Evolutionary conservation across 75 land plant genomes (phyloP), one percentile per base, ranked within the genome.

Genomic region (Cunninghamia lanceolata): DNA sequence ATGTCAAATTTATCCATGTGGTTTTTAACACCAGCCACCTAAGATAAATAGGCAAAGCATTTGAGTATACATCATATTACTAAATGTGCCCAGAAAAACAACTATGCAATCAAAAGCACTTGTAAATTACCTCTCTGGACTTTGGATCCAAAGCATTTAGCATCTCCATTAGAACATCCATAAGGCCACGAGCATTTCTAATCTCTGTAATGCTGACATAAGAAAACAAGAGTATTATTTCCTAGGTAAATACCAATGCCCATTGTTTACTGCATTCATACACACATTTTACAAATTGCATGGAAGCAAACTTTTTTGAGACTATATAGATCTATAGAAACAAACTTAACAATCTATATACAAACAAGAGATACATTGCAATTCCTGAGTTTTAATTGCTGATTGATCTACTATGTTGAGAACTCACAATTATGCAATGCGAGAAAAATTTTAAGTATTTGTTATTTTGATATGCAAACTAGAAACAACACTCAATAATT

Each of bases 161-260:
- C 99, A 98, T 98, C 87, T 98, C 99, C 47, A 91, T 43, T 78
- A 96, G 96, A 56, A 98, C 94, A 88, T 98, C 99, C 92, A 96
- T 90, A 32, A 94, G 89, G 10, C 98, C 94, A 9, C 94, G 94
- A 42, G 99, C 95, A 89, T 91, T 92, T 80, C 94, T 93, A 83
- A 94, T 93, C 86, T 94, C 96, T 34, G 92, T 75, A 88, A 93
- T 70, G 86, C 98, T 94, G 91, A 59, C 82, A 80, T 13, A 54
- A n/a, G 32, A 84, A 86, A 80, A 40, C 15, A 82, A 21, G 32
- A 82, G 40, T 56, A 70, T 53, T 66, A 73, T 73, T 73, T 73
- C 36, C 75, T 13, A 32, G 21, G n/a, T 34, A 63, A 63, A 63
- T 63, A 63, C 7, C 1, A 28, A 63, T 28, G n/a, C n/a, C 30